Evolutionary conservation across 1,284 basidiomycete genomes (phyloP), one percentile per base, ranked within the genome.

Genomic region (Melampsora americana): DNA sequence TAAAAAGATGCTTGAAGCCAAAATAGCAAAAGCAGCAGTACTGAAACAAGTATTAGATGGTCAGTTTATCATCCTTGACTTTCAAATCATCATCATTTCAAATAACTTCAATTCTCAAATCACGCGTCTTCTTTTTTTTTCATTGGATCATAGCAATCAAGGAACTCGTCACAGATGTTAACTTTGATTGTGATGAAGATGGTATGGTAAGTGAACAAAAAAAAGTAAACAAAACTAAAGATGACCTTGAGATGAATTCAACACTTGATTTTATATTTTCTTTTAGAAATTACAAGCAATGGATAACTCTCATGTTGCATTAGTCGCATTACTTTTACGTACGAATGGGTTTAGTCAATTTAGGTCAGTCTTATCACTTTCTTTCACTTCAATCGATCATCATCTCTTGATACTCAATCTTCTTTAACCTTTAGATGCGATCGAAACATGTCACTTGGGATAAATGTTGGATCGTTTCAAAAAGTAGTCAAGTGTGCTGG

Each of bases 221-320:
- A 26, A 61, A 11, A 53, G 32, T 26, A 35, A 46, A 30, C 23
- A n/a, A 32, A 26, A 44, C 42, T 23, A 61, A 53, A 62, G 35
- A 2, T 18, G 32, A 44, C 28, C 6, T 59, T 56, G 62, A 30
- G 28, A 16, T 77, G 2, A 67, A 32, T 28, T 20, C 69, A 48
- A 5, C 59, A 44, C 9, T 46, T 23, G 28, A 1, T 53, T 16
- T 56, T 78, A 35, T 69, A n/a, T 30, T 79, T 80, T 28, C 35
- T n/a, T n/a, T n/a, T 78, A 90, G 89, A 88, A 89, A 75, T 87
- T 97, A 18, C 96, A 99, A 87, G 95, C 96, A 0, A 99, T 99
- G 96, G 96, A 99, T 86, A 98, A 97, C 87, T 98, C 95, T 6
- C 96, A 99, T 84, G 95, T 99, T 81, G 96, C 95, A 0, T 90